Evolutionary conservation across 2,329 filamentous ascomycete genomes (phyloP), one percentile per base, ranked within the genome.

Genomic region (Furcasterigmium sp.): DNA sequence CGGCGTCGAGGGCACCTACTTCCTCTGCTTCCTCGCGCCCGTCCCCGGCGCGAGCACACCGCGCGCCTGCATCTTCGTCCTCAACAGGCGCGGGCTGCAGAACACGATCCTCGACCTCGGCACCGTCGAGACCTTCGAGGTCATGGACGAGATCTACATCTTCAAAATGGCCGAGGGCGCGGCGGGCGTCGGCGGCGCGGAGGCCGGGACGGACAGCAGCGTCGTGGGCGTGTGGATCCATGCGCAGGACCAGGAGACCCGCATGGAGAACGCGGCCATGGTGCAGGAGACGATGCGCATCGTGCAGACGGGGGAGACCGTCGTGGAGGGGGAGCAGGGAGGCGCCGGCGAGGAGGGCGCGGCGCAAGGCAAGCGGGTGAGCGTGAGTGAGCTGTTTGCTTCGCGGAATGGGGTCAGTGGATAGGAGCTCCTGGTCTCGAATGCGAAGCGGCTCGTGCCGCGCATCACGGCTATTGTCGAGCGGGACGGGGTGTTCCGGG

Each of bases 1-100:
- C 37, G 86, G 84, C 44, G 77, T 91, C 10, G 91, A 95, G 64
- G 93, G 93, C 30, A 87, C 88, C 11, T 71, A 97, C 51, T 98
- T 97, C 62, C 79, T 97, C 42, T 94, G 87, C 70, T 76, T 85
- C 50, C 74, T 79, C 57, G 62, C 65, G 52, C 73, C 65, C 58
- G 62, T 3, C 63, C 61, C 21, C 48, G 52, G 42, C 37, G 54
- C 32, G 17, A 57, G 68, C 39, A n/a, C n/a, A n/a, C 60, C 69
- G 28, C 59, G 69, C 14, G 68, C 70, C 18, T 80, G 80, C 65
- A 76, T 87, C 14, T 85, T 90, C 54, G 72, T 91, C 7, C 71
- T 91, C 48, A 91, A 88, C 63, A 75, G 87, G 36, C 76, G 82
- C 32, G 80, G 82, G 0, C 66, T 89, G 40, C 76, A 85, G 41